phyloP scores from a whole-genome alignment of 2,329 filamentous ascomycete species.

The Cytospora leucostoma region DNA sequence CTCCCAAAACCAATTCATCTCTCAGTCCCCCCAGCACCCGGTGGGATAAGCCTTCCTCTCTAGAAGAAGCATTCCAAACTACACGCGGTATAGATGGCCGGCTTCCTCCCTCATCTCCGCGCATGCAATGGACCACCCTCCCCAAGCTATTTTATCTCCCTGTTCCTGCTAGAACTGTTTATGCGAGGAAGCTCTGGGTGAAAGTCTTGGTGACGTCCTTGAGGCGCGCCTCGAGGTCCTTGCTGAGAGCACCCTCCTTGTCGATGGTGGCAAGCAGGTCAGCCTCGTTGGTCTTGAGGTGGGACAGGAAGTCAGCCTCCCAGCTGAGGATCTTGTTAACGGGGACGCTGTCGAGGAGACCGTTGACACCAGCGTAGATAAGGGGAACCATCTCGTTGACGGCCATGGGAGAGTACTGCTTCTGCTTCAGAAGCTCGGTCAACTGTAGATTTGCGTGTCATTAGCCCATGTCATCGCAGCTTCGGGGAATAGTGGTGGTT shows the following conservation, averaged over 20 bases:
- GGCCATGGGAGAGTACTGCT: slow-evolving; percentile 98
- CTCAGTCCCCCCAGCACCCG: slow-evolving; percentile 51
- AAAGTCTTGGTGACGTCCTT: slow-evolving; percentile 76
- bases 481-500: slow-evolving; percentile 14
- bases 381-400: slow-evolving; percentile 99
- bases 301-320: slow-evolving; percentile 91
- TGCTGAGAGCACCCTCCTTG: slow-evolving; percentile 94
- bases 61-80: slow-evolving; percentile 49
- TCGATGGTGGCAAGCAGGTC: slow-evolving; percentile 85
- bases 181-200: slow-evolving; percentile 86
- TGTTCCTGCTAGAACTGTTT: slow-evolving; percentile 45
- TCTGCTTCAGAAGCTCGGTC: slow-evolving; percentile 99
- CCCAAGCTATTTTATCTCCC: slow-evolving; percentile 28
- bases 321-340: slow-evolving; percentile 89
- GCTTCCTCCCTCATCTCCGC: slow-evolving; percentile 38
- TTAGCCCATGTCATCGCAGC: slow-evolving; percentile 28
- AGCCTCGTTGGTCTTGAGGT: slow-evolving; percentile 88
- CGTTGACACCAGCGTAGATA: slow-evolving; percentile 99
- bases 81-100: slow-evolving; percentile 50
- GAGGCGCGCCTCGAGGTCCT: slow-evolving; percentile 83
- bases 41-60: slow-evolving; percentile 45
- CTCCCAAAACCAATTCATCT: slow-evolving; percentile 45
- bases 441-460: slow-evolving; percentile 50
- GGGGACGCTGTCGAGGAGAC: slow-evolving; percentile 84
- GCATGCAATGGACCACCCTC: slow-evolving; percentile 34